Conservation (phyloP, 345 rosid species). For the Crucihimalaya himalaica region DNA sequence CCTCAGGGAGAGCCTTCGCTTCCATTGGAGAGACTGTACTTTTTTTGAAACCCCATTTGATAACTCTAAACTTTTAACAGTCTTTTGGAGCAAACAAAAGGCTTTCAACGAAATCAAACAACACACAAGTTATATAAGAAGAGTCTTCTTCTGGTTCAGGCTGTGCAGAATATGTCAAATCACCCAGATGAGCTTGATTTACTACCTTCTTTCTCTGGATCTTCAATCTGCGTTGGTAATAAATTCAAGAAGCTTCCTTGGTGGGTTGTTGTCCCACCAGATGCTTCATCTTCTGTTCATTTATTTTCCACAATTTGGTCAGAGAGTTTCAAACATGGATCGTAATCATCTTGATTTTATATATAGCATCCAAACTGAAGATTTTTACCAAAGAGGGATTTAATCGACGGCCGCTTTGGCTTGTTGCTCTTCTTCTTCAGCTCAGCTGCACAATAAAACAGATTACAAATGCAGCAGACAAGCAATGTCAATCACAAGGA, state of each 20-base stretch:
- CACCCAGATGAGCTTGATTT: constrained; percentile 38
- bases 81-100: constrained; percentile 15
- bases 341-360: neutral
- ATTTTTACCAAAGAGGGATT: constrained; percentile 93
- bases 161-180: constrained; percentile 32
- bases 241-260: constrained; percentile 83
- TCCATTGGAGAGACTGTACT: constrained; percentile 25
- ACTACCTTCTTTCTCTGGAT: constrained; percentile 51
- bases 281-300: constrained; percentile 75
- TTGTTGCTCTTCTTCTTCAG: constrained; percentile 86
- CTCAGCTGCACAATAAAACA: constrained; percentile 56
- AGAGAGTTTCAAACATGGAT: constrained; percentile 12
- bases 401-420: constrained; percentile 91
- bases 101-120: constrained; percentile 35
- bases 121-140: constrained; percentile 24
- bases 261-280: constrained; percentile 30
- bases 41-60: constrained; percentile 25
- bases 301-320: neutral
- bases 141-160: constrained; percentile 22
- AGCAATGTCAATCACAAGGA: neutral
- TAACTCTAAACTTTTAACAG: constrained; percentile 25
- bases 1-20: constrained; percentile 24
- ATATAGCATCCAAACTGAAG: neutral
- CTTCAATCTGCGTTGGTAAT: constrained; percentile 67
- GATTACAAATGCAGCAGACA: constrained; percentile 15